These are phyloP conservation scores for Tricladium varicosporioides DNA, from an alignment of 2,329 filamentous ascomycete species.

Conservation along the genomic window DNA sequence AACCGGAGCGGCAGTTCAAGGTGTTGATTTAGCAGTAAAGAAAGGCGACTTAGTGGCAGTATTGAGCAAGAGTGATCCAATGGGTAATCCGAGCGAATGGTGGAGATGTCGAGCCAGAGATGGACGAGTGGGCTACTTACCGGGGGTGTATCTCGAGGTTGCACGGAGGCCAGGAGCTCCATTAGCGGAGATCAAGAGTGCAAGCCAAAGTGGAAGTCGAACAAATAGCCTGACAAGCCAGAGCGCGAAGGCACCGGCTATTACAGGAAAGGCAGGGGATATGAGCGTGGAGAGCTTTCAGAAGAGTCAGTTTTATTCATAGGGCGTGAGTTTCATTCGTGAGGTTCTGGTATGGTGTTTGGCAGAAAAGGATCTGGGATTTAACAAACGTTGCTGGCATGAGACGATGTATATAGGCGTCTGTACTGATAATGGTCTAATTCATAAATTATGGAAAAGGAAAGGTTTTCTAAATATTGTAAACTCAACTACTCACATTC, in stretches of 20 bases:
- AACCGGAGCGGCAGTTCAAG: slow-evolving; percentile 57
- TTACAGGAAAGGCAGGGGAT: slow-evolving; percentile 60
- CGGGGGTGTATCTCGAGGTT: slow-evolving; percentile 85
- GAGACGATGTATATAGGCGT: slow-evolving; percentile 6
- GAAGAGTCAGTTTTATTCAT: slow-evolving; percentile 67
- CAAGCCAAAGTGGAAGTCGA: slow-evolving; percentile 45
- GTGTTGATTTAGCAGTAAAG: slow-evolving; percentile 85
- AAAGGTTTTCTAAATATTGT: not conserved
- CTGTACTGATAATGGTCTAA: slow-evolving; percentile 4
- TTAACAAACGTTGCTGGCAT: not conserved
- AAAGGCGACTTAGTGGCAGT: slow-evolving; percentile 96
- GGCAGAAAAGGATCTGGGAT: slow-evolving; percentile 4
- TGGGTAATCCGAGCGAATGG: slow-evolving; percentile 92
- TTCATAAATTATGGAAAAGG: not conserved
- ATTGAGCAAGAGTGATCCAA: slow-evolving; percentile 85
- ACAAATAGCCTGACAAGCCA: slow-evolving; percentile 39
- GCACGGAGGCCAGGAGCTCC: slow-evolving; percentile 50
- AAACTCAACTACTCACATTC: too few species aligned
- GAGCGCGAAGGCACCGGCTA: slow-evolving; percentile 42
- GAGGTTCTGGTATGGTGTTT: not conserved
- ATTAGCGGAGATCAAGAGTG: slow-evolving; percentile 34
- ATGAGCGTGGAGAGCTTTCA: slow-evolving; percentile 69
- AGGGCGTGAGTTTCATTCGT: slow-evolving; percentile 25
- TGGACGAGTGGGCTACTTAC: slow-evolving; percentile 87
- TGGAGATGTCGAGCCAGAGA: slow-evolving; percentile 93